Percentiles rank a stretch among this genome's conserved stretches.
Conservation (phyloP, 768 basidiomycete species). For the Lactarius psammicola region DNA sequence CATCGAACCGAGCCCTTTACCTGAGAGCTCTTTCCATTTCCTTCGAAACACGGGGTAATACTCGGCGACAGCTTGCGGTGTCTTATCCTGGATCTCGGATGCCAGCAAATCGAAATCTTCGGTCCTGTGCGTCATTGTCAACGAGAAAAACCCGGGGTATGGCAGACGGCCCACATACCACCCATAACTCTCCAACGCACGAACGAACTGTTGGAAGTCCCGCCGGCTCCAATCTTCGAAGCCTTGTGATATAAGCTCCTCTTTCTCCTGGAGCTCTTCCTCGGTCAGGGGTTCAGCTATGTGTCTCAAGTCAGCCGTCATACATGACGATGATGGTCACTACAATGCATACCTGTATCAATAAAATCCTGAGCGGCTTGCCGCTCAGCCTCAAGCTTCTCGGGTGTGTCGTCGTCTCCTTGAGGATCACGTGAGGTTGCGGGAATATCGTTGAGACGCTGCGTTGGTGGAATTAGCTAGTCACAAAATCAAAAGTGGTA, state of each 20-base stretch:
- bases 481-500: neutral
- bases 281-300: conserved; percentile 88
- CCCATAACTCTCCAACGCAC: conserved; percentile 75
- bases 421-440: conserved; percentile 63
- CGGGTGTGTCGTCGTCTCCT: conserved; percentile 74
- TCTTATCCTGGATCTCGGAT: conserved; percentile 82
- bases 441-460: conserved; percentile 66
- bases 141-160: neutral
- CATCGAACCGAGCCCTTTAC: conserved; percentile 37
- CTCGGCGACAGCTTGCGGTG: conserved; percentile 65
- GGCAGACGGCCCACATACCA: conserved; percentile 49
- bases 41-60: conserved; percentile 87
- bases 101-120: conserved; percentile 69
- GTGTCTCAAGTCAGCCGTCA: conserved; percentile 3
- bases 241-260: conserved; percentile 69
- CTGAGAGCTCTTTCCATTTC: conserved; percentile 82
- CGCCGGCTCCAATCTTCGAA: conserved; percentile 91
- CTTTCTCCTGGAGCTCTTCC: conserved; percentile 80
- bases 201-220: conserved; percentile 90
- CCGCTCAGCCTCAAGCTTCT: conserved; percentile 81
- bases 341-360: conserved; percentile 60
- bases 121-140: conserved; percentile 44
- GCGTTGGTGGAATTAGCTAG: conserved; percentile 12
- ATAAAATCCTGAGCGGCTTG: conserved; percentile 80
- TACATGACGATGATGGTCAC: no score